phyloP scores from a whole-genome alignment of 805 yeast species.

The Cyberlindnera subsufficiens region DNA sequence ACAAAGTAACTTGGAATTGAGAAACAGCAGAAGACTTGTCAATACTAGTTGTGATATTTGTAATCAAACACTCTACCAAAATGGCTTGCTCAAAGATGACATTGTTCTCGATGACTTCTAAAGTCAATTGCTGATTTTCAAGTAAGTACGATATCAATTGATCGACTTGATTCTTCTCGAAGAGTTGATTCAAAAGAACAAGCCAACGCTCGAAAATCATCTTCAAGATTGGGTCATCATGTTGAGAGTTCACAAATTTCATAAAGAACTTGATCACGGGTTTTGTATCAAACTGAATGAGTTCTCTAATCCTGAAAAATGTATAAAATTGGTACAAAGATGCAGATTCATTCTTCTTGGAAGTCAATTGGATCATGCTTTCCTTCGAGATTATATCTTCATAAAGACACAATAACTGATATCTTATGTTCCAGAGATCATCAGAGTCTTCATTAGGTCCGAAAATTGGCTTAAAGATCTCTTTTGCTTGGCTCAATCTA shows the following conservation, averaged over 20 bases:
- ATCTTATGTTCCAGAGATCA: conserved; percentile 41
- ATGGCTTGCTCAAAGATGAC: conserved; percentile 42
- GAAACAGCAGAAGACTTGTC: conserved; percentile 1
- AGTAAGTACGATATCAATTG: conserved; percentile 24
- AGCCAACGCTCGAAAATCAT: conserved; percentile 48
- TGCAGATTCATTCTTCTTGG: conserved; percentile 2
- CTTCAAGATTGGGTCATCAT: conserved; percentile 13
- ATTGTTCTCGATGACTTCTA: conserved; percentile 28
- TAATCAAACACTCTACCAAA: conserved; percentile 28
- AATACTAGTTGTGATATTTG: conserved; percentile 13
- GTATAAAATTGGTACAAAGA: conserved; percentile 25
- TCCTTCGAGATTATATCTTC: conserved; percentile 30
- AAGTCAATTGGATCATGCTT: conserved; percentile 9
- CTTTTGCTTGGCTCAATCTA: conserved; percentile 20
- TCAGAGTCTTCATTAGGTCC: conserved; percentile 8
- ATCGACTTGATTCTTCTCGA: conserved; percentile 26
- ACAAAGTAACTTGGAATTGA: conserved; percentile 2
- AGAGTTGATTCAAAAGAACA: conserved; percentile 35
- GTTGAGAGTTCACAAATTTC: conserved; percentile 14
- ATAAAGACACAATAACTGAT: conserved; percentile 42
- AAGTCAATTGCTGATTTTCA: conserved; percentile 16
- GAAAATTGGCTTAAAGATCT: conserved; percentile 22
- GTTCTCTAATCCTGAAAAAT: conserved; percentile 45
- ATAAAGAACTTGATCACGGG: conserved; percentile 21
- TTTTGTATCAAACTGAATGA: conserved; percentile 27